Evolutionary conservation across 1,284 basidiomycete genomes (phyloP).

Genomic region (Apiotrichum gamsii): DNA sequence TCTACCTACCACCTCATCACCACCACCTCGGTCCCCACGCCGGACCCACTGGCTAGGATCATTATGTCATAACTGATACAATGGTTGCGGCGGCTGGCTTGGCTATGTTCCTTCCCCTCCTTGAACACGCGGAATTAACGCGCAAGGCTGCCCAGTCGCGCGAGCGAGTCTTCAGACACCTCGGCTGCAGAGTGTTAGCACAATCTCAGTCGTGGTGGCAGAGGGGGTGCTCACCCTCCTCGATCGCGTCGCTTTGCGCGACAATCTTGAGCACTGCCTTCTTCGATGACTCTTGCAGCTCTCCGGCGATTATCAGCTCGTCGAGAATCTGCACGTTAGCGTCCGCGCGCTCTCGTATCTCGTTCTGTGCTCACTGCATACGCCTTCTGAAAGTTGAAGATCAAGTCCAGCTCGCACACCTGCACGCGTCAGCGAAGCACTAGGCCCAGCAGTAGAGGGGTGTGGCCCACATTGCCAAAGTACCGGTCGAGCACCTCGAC

Average conservation of each 20-base stretch:
- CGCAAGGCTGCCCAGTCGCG: slow-evolving; percentile 37
- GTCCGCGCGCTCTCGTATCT: neutral
- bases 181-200: slow-evolving; percentile 30
- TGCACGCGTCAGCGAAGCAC: slow-evolving; percentile 46
- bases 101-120: too few relatives aligned
- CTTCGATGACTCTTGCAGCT: slow-evolving; percentile 97
- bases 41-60: too few relatives aligned
- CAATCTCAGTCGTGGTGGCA: neutral
- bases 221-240: slow-evolving; percentile 47
- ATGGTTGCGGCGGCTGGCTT: neutral
- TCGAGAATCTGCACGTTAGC: slow-evolving; percentile 77
- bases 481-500: slow-evolving; percentile 98
- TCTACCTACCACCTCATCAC: too few relatives aligned
- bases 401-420: slow-evolving; percentile 95
- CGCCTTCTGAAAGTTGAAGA: slow-evolving; percentile 98
- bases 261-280: slow-evolving; percentile 86
- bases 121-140: too few relatives aligned
- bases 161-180: slow-evolving; percentile 42
- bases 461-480: slow-evolving; percentile 93
- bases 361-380: slow-evolving; percentile 61
- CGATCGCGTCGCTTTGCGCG: slow-evolving; percentile 50
- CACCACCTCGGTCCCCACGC: too few relatives aligned
- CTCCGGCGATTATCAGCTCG: slow-evolving; percentile 95
- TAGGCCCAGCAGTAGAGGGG: too few relatives aligned
- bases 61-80: slow-evolving; percentile 10